Evolutionary conservation across 1,139 yeast species (phyloP).

Genomic region (Geotrichum candidum): DNA sequence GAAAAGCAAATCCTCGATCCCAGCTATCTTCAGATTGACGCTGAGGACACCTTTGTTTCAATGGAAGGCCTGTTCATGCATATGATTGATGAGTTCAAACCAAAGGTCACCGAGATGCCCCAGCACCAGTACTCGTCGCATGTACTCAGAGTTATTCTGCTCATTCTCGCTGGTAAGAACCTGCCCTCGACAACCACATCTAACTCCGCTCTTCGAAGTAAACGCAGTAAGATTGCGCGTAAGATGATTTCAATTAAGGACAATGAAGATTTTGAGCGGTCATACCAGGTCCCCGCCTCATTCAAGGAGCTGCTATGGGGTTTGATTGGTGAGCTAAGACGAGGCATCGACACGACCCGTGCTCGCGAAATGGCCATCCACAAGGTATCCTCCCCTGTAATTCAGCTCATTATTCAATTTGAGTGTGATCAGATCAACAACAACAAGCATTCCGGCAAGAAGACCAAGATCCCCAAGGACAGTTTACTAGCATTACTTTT

Average conservation of each 20-base stretch:
- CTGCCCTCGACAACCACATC: slow-evolving; percentile 71
- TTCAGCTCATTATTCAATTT: slow-evolving; percentile 72
- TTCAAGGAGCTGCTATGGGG: slow-evolving; percentile 46
- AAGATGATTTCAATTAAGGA: slow-evolving; percentile 88
- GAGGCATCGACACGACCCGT: slow-evolving; percentile 39
- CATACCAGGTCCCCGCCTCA: slow-evolving; percentile 64
- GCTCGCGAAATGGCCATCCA: slow-evolving; percentile 73
- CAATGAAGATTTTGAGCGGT: slow-evolving; percentile 39
- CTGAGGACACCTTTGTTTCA: slow-evolving; percentile 4
- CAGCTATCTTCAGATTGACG: slow-evolving; percentile 6
- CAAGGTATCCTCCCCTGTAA: slow-evolving; percentile 79
- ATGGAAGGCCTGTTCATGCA: slow-evolving; percentile 54
- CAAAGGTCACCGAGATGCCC: slow-evolving; percentile 54
- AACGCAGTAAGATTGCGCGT: slow-evolving; percentile 82
- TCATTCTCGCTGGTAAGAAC: slow-evolving; percentile 70
- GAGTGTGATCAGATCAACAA: slow-evolving; percentile 72
- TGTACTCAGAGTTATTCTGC: slow-evolving; percentile 64
- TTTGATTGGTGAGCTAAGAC: slow-evolving; percentile 33
- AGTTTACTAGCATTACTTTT: slow-evolving; percentile 41
- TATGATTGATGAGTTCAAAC: slow-evolving; percentile 62
- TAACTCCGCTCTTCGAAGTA: slow-evolving; percentile 67
- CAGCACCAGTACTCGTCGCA: slow-evolving; percentile 83
- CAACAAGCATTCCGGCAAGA: slow-evolving; percentile 20
- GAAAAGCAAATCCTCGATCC: slow-evolving; percentile 57
- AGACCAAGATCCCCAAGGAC: slow-evolving; percentile 59